phyloP scores from a whole-genome alignment of 371 early-diverging fungal species.

The Encephalitozoon hellem region DNA sequence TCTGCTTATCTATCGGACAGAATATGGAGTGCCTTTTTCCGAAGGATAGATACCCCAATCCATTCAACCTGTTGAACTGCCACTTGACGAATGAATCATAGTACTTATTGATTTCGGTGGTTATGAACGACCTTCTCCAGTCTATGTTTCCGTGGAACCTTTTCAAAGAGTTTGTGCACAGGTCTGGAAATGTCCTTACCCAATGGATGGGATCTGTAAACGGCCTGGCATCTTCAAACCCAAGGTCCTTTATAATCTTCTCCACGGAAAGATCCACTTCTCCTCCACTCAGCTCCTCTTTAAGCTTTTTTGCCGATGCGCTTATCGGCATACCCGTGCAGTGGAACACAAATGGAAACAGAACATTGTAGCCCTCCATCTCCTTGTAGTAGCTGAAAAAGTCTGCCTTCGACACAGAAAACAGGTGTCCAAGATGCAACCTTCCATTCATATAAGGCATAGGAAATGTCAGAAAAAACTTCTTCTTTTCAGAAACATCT shows the following conservation, averaged over 20 bases:
- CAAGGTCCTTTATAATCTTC: conserved; percentile 83
- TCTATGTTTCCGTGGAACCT: conserved; percentile 81
- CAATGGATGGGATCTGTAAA: conserved; percentile 90
- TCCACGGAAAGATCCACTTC: conserved; percentile 70
- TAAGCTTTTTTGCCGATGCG: conserved; percentile 93
- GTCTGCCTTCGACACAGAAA: conserved; percentile 88
- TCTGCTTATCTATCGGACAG: conserved; percentile 87
- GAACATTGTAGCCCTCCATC: conserved; percentile 79
- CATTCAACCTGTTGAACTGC: conserved; percentile 88
- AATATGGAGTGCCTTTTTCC: conserved; percentile 96
- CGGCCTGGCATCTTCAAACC: conserved; percentile 80
- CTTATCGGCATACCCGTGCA: conserved; percentile 99
- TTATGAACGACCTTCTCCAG: conserved; percentile 94
- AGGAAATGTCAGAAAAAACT: conserved; percentile 90
- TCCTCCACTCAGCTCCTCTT: conserved; percentile 72
- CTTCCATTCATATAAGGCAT: conserved; percentile 99
- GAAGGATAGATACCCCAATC: conserved; percentile 75
- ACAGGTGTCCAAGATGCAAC: conserved; percentile 94
- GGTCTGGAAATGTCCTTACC: conserved; percentile 86
- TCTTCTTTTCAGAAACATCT: conserved; percentile 55
- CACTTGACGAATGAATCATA: conserved; percentile 96
- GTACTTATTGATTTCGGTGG: conserved; percentile 94
- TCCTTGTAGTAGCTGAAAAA: conserved; percentile 84
- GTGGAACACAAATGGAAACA: conserved; percentile 97
- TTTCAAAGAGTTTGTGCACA: conserved; percentile 72